Base-by-base conservation (phyloP, 2,329 filamentous ascomycete species). In the Setomelanomma holmii region DNA sequence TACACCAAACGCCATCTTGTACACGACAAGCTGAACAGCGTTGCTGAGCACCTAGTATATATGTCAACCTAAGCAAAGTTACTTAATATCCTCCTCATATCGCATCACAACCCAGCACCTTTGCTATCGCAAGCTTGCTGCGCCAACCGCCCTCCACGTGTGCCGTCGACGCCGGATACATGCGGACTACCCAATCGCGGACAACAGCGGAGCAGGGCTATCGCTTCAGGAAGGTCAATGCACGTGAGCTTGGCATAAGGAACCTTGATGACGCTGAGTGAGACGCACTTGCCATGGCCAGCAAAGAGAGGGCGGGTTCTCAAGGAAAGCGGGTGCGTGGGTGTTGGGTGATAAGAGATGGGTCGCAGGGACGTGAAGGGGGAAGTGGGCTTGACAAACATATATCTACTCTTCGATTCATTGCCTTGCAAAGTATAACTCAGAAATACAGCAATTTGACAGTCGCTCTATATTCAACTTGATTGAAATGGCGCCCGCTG, bases 401-500 rank as follows among this genome's bases (percentile, higher is more conserved):
- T 47, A 47, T 40, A 47, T 33, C 34, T 36, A 14, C 34, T 16
- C 16, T 7, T 36, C n/a, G 11, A n/a, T 36, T 36, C 10, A 6
- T 14, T n/a, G 6, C 11, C 14, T 36, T 36, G 14, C n/a, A 16
- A 16, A 36, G 14, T 36, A 36, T 36, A n/a, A n/a, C n/a, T n/a
- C n/a, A 30, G 27, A 14, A 30, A 6, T 30, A 30, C 10, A 10
- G 10, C 27, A 30, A 30, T 14, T 30, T 30, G 10, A 30, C 14
- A 30, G 10, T 30, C 5, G 27, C n/a, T n/a, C n/a, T n/a, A n/a
- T n/a, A n/a, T n/a, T n/a, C n/a, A n/a, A n/a, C n/a, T n/a, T n/a
- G n/a, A n/a, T n/a, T n/a, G n/a, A n/a, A 22, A 72, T 73, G 68
- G 68, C 71, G 10, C 71, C 70, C 14, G 56, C 67, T 51, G 69